Conservation (phyloP, 306 rosid genomes). For the Styphnolobium japonicum region DNA sequence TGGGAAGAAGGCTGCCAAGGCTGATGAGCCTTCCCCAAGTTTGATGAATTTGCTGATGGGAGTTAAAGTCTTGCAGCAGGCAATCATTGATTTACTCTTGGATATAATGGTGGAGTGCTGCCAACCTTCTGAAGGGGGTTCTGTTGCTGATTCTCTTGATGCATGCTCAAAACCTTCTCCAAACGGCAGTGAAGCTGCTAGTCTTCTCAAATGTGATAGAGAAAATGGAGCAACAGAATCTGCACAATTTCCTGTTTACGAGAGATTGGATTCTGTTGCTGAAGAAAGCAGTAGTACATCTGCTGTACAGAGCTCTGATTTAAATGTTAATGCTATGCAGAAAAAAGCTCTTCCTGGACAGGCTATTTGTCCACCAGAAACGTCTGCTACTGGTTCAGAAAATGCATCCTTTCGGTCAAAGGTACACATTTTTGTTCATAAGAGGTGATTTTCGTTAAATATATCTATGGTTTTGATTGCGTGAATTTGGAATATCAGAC, state of each 20-base stretch:
- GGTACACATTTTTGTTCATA: constrained; percentile 48
- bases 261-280: constrained; percentile 65
- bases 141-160: constrained; percentile 56
- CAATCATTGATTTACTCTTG: constrained; percentile 90
- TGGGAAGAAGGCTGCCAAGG: constrained; percentile 72
- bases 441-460: constrained; percentile 15
- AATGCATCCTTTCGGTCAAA: constrained; percentile 64
- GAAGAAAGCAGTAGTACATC: constrained; percentile 67
- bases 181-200: constrained; percentile 52
- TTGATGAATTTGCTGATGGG: constrained; percentile 99
- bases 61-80: constrained; percentile 96
- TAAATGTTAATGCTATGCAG: constrained; percentile 41
- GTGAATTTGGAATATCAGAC: constrained; percentile 56
- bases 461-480: constrained; percentile 20
- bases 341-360: constrained; percentile 67
- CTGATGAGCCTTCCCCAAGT: constrained; percentile 91
- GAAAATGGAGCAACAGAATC: constrained; percentile 67
- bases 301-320: constrained; percentile 90
- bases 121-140: constrained; percentile 86
- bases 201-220: constrained; percentile 55
- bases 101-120: constrained; percentile 99
- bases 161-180: constrained; percentile 64
- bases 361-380: constrained; percentile 79
- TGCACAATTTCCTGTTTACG: constrained; percentile 52
- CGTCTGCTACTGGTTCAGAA: constrained; percentile 69